phyloP scores from a whole-genome alignment of 176 grass and related monocot genomes.

The Hsuehochloa calcarea region DNA sequence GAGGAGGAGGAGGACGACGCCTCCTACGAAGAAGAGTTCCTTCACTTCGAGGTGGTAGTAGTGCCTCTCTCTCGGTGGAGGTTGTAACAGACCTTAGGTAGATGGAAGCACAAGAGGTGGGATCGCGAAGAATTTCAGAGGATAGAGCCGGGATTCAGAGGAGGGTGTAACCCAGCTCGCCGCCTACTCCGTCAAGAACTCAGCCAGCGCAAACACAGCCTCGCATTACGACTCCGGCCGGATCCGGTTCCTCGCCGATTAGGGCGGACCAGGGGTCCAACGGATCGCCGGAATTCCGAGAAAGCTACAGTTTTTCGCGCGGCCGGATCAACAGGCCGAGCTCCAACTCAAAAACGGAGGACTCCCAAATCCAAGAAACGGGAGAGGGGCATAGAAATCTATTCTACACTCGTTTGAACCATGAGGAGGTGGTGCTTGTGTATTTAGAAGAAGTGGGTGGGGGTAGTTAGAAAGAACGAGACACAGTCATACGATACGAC shows the following conservation, averaged over 20 bases:
- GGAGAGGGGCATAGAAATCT: conserved; percentile 23
- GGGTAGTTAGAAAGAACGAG: conserved; percentile 26
- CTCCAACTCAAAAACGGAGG: background rate
- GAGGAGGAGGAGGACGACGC: too few relatives aligned
- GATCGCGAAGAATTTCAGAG: too few relatives aligned
- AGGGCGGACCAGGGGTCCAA: background rate
- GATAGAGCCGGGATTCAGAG: too few relatives aligned
- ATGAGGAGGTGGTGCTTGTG: background rate
- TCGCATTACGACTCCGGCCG: background rate
- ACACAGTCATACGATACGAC: background rate
- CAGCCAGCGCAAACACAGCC: background rate
- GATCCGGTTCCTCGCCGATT: background rate
- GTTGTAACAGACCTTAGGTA: too few relatives aligned
- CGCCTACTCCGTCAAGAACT: conserved; percentile 28
- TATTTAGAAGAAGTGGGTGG: conserved; percentile 29
- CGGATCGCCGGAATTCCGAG: background rate
- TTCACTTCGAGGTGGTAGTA: too few relatives aligned
- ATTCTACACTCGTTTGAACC: conserved; percentile 27
- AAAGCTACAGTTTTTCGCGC: background rate
- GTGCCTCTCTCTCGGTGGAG: too few relatives aligned
- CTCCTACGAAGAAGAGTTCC: too few relatives aligned
- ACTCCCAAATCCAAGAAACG: conserved; percentile 28
- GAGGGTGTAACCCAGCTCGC: background rate
- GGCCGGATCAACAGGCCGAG: background rate
- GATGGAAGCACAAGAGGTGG: too few relatives aligned